phyloP scores from a whole-genome alignment of 495 filamentous ascomycete genomes.

The Melanomma pulvis-pyrius region DNA sequence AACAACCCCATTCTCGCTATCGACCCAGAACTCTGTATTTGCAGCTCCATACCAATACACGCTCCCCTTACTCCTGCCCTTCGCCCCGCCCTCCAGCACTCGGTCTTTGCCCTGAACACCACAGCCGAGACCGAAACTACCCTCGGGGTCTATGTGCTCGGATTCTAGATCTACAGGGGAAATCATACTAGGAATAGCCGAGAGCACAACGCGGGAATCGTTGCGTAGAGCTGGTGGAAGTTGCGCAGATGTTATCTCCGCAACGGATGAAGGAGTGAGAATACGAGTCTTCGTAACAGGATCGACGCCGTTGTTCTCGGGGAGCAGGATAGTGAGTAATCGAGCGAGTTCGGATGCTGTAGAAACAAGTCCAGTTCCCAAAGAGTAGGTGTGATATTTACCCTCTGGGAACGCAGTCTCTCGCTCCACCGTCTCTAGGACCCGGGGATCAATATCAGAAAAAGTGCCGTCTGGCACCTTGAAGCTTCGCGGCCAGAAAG shows the following conservation, averaged over 20 bases:
- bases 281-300: slow-evolving; percentile 3
- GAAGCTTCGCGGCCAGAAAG: slow-evolving; percentile 17
- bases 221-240: slow-evolving; percentile 13
- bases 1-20: slow-evolving; percentile 25
- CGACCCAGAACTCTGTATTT: slow-evolving; percentile 28
- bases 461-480: slow-evolving; percentile 7
- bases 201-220: not conserved
- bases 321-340: slow-evolving; percentile 12
- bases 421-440: not conserved
- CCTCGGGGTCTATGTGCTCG: slow-evolving; percentile 9
- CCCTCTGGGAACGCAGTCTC: slow-evolving; percentile 8
- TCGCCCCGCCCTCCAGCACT: slow-evolving; percentile 3
- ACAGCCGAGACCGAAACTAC: slow-evolving; percentile 23
- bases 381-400: slow-evolving; percentile 7
- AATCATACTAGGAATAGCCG: not conserved
- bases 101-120: slow-evolving; percentile 18
- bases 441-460: slow-evolving; percentile 6
- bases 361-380: slow-evolving; percentile 15
- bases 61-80: slow-evolving; percentile 25
- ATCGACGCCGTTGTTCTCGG: slow-evolving; percentile 17
- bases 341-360: slow-evolving; percentile 11
- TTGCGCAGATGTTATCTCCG: slow-evolving; percentile 4
- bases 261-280: not conserved
- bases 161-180: not conserved
- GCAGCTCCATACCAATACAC: slow-evolving; percentile 34